Conservation (phyloP, 306 rosid genomes). For the Quercus variabilis region DNA sequence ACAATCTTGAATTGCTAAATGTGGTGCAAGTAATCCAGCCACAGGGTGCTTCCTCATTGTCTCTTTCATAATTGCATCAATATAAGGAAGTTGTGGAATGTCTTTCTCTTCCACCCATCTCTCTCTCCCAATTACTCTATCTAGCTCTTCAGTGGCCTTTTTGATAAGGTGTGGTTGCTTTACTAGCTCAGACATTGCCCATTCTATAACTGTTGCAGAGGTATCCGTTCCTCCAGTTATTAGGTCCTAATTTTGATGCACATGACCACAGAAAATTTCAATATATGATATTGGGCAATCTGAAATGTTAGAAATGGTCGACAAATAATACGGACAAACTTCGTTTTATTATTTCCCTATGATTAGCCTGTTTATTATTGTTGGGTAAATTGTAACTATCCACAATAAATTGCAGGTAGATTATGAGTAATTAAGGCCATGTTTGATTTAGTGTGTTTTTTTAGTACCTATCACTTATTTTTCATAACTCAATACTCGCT, state of each 20-base stretch:
- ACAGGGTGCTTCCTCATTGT: conserved; percentile 37
- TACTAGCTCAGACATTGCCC: conserved; percentile 42
- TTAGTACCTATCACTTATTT: too few species aligned
- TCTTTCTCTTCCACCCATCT: conserved; percentile 41
- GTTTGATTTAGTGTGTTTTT: too few species aligned
- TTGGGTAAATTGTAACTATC: too few species aligned
- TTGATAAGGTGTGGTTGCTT: conserved; percentile 29
- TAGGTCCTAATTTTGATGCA: conserved; percentile 19
- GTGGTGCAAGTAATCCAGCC: conserved; percentile 24
- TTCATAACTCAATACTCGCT: too few species aligned
- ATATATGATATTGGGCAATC: too few species aligned
- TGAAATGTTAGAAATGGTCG: too few species aligned
- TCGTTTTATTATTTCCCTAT: too few species aligned
- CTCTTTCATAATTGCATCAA: conserved; percentile 34
- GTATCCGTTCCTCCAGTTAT: conserved; percentile 37
- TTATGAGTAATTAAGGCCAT: too few species aligned
- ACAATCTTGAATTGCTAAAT: conserved; percentile 30
- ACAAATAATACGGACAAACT: too few species aligned
- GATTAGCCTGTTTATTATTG: too few species aligned
- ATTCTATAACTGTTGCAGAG: conserved; percentile 27
- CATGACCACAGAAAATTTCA: too few species aligned
- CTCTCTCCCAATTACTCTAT: conserved; percentile 28
- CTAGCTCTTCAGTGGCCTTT: conserved; percentile 31
- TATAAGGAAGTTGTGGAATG: conserved; percentile 29
- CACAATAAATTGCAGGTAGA: too few species aligned